Conservation (phyloP, 257 asterid species). For the Plantago major region DNA sequence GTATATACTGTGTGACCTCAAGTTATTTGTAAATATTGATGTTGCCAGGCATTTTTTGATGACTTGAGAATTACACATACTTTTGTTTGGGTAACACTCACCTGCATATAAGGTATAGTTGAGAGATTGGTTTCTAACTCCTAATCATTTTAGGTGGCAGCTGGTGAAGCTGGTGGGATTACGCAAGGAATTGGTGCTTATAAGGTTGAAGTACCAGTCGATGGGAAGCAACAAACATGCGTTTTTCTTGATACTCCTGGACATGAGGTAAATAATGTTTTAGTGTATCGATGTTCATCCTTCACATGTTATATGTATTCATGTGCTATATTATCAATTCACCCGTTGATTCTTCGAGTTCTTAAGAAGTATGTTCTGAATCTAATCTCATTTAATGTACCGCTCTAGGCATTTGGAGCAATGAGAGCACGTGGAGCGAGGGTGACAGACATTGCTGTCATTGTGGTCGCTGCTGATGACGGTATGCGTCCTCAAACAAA, state of each 20-base stretch:
- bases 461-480: constrained; percentile 99
- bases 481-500: constrained; percentile 94
- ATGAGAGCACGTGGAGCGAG: constrained; percentile 99
- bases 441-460: constrained; percentile 92
- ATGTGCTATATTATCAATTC: not conserved
- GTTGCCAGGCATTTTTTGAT: not conserved
- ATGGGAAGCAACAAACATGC: constrained; percentile 76
- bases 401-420: constrained; percentile 86
- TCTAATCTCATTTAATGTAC: constrained; percentile 17
- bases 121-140: constrained; percentile 22
- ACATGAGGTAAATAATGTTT: constrained; percentile 62
- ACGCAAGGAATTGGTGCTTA: constrained; percentile 99
- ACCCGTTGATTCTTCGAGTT: not conserved
- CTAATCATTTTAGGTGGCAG: constrained; percentile 64
- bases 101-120: not conserved
- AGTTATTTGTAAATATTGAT: constrained; percentile 11
- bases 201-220: constrained; percentile 82
- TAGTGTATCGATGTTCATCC: not conserved
- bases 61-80: not conserved
- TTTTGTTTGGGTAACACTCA: constrained; percentile 2
- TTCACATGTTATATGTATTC: not conserved
- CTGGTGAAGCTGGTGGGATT: constrained; percentile 96
- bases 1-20: constrained; percentile 29
- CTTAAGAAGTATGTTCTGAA: constrained; percentile 11
- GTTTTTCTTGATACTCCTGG: constrained; percentile 99